These are phyloP conservation scores for Apiotrichum veenhuisii DNA, from an alignment of 1,284 basidiomycete genomes.

Conservation along the genomic window DNA sequence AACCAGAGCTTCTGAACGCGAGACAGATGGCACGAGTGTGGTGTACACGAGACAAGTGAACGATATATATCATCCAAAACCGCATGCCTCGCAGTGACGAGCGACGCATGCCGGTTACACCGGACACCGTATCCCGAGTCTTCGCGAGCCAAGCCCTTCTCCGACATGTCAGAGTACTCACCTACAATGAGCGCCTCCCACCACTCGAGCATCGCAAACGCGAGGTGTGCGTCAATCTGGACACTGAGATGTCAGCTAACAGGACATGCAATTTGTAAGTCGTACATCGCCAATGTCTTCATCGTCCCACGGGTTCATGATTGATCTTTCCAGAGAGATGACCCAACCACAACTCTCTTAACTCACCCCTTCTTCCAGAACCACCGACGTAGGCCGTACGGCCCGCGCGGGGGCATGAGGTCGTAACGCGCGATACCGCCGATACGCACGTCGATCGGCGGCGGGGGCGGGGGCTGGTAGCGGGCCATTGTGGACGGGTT, in stretches of 20 bases:
- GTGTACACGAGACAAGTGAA: too few relatives aligned
- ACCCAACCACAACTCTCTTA: neutral
- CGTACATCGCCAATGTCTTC: too few relatives aligned
- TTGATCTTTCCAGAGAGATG: too few relatives aligned
- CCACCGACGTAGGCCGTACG: slow-evolving; percentile 22
- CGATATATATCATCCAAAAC: too few relatives aligned
- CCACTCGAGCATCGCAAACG: slow-evolving; percentile 46
- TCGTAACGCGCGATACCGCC: slow-evolving; percentile 20
- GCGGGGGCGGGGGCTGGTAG: slow-evolving; percentile 22
- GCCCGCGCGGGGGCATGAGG: slow-evolving; percentile 12
- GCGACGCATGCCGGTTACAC: too few relatives aligned
- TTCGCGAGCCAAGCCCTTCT: too few relatives aligned
- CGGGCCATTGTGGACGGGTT: slow-evolving; percentile 22
- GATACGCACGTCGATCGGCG: slow-evolving; percentile 14
- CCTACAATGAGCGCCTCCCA: slow-evolving; percentile 46
- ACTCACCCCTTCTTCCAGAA: slow-evolving; percentile 35
- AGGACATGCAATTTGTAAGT: neutral
- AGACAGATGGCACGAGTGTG: too few relatives aligned
- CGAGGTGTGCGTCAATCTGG: slow-evolving; percentile 41
- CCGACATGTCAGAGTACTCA: too few relatives aligned
- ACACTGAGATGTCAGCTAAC: slow-evolving; percentile 24
- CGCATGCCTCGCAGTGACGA: too few relatives aligned
- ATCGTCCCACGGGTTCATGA: too few relatives aligned
- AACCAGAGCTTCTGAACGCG: too few relatives aligned
- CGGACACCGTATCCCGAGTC: too few relatives aligned